phyloP scores from a whole-genome alignment of 2,329 filamentous ascomycete genomes.

The Sporothrix phasma region DNA sequence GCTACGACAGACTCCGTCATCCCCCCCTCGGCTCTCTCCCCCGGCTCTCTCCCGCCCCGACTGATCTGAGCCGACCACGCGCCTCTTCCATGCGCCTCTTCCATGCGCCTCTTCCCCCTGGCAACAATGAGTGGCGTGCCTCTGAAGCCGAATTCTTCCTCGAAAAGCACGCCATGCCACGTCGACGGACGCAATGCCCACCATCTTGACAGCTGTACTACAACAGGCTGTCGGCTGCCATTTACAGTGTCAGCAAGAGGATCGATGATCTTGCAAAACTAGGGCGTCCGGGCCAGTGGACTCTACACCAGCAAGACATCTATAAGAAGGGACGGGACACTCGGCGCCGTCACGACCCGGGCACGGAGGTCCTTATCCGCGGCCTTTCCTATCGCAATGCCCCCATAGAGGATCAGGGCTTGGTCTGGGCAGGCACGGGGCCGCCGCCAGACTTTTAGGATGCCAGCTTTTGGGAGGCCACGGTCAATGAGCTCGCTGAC shows the following conservation, averaged over 20 bases:
- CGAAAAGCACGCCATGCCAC: neutral
- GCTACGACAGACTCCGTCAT: no score
- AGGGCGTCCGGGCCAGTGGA: neutral
- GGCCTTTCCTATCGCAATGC: neutral
- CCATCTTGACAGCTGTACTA: neutral
- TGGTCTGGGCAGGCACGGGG: neutral
- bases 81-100: no score
- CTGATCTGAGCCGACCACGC: no score
- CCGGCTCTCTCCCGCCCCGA: no score
- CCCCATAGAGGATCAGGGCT: neutral
- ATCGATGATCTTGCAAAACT: neutral
- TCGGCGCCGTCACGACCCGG: neutral
- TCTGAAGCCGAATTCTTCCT: neutral
- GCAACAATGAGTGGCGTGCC: neutral
- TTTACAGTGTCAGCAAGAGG: neutral
- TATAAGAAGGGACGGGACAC: neutral
- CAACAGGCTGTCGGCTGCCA: neutral
- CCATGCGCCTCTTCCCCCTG: no score
- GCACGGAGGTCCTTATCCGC: neutral
- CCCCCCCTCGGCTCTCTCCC: no score
- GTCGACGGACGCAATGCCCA: neutral
- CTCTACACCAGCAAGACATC: neutral
- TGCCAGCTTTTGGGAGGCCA: neutral
- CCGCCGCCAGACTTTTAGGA: neutral
- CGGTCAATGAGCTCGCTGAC: neutral